Evolutionary conservation across 208 protist species (phyloP), one percentile per base, ranked within the genome.

Genomic region (Crithidia bombi): DNA sequence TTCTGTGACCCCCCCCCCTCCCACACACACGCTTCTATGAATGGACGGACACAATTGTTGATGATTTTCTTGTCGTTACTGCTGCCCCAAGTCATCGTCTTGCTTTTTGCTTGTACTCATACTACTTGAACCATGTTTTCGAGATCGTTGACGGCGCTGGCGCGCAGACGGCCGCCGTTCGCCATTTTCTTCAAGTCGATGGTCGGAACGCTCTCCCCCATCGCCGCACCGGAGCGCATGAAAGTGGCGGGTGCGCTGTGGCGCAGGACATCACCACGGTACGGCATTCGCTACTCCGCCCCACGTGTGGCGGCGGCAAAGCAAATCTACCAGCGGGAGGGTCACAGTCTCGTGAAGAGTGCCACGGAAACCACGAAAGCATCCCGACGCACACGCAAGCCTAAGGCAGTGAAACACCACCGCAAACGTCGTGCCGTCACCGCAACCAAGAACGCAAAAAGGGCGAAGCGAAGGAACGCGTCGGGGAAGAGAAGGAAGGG

Each of bases 121-220:
- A n/a, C n/a, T n/a, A n/a, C n/a, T n/a, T n/a, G n/a, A 21, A 30
- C 6, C 17, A 79, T 79, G 74, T 70, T 79, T 15, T 56, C 61
- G 39, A 62, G 62, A 50, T 74, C 74, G 17, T 28, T 70, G 23
- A 32, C 32, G 47, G 51, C 44, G 25, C 64, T 79, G 61, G 62
- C 56, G 49, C 38, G 54, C 26, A 39, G 47, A 32, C 52, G 36
- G 74, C 67, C 74, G 50, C 67, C 67, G 44, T 79, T 79, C 50
- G 33, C 74, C 32, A 52, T 50, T 54, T 79, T 79, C 33, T 79
- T 49, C 66, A 69, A 69, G 25, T 66, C 66, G 5, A 49, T 79
- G 17, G 26, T 30, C 23, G 7, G n/a, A 10, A 43, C 46, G 0
- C 58, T 78, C 19, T 25, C 28, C 5, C 50, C 36, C 0, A 28